A percentile compares a stretch with the other conserved stretches of the same genome.
Evolutionary conservation across 2,329 filamentous ascomycete genomes (phyloP).

Genomic region (Pyricularia pennisetigena): DNA sequence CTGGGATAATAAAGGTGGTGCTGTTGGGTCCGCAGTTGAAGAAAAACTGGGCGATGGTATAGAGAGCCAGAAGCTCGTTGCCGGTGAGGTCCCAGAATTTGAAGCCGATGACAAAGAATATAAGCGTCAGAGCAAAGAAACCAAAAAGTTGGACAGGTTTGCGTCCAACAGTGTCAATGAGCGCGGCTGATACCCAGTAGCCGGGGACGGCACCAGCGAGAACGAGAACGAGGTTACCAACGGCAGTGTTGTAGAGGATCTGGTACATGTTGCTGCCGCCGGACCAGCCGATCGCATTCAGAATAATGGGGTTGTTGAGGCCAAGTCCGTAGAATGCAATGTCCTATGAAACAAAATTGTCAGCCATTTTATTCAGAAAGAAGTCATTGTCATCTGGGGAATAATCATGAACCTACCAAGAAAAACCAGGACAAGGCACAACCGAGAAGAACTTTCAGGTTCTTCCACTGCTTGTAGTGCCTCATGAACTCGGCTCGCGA

Average conservation of each 20-base stretch:
- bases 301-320: slow-evolving; percentile 66
- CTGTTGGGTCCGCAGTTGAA: slow-evolving; percentile 50
- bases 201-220: slow-evolving; percentile 71
- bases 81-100: slow-evolving; percentile 43
- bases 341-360: slow-evolving; percentile 15
- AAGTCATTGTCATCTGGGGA: not conserved
- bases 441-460: slow-evolving; percentile 50
- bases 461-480: slow-evolving; percentile 63
- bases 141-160: slow-evolving; percentile 66
- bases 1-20: slow-evolving; percentile 47
- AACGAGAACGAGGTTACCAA: slow-evolving; percentile 71
- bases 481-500: slow-evolving; percentile 60
- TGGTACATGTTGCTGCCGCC: slow-evolving; percentile 50
- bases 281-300: slow-evolving; percentile 60
- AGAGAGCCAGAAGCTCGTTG: slow-evolving; percentile 44
- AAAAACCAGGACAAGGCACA: slow-evolving; percentile 81
- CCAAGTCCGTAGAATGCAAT: slow-evolving; percentile 58
- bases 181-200: slow-evolving; percentile 69
- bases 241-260: slow-evolving; percentile 61
- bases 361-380: not conserved
- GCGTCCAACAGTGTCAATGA: slow-evolving; percentile 61
- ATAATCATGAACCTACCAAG: slow-evolving; percentile 26
- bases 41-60: slow-evolving; percentile 48
- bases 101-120: slow-evolving; percentile 55
- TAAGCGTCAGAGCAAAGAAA: slow-evolving; percentile 49